Evolutionary conservation across 129 eudicot species (phyloP).

Genomic region (Flaveria robusta): DNA sequence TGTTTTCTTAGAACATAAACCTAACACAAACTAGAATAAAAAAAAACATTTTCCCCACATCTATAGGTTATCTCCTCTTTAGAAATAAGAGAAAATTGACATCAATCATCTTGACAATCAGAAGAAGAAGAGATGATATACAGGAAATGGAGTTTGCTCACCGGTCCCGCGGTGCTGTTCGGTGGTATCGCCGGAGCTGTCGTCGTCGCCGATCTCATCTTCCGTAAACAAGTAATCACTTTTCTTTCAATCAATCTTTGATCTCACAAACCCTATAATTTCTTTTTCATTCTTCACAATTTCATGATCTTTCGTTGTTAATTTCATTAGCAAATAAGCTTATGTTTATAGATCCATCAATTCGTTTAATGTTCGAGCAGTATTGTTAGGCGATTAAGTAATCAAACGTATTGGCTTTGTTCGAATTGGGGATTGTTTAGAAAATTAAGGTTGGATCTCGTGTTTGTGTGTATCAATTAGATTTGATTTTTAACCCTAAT

Average conservation of each 20-base stretch:
- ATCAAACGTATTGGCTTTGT: constrained; percentile 3
- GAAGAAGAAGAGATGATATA: constrained; percentile 12
- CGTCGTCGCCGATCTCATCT: constrained; percentile 23
- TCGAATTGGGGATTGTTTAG: neutral
- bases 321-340: neutral
- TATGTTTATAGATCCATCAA: constrained; percentile 1
- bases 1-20: too few species aligned
- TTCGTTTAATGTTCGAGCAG: neutral
- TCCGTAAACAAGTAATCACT: constrained; percentile 28
- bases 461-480: neutral
- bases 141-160: constrained; percentile 37
- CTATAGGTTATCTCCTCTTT: too few species aligned
- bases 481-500: neutral
- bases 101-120: too few species aligned
- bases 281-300: neutral
- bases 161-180: constrained; percentile 25
- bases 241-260: neutral
- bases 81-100: too few species aligned
- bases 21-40: too few species aligned
- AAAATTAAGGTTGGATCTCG: neutral
- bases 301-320: neutral
- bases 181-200: constrained; percentile 21
- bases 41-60: too few species aligned
- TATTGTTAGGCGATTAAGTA: constrained; percentile 18
- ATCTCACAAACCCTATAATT: neutral